These are phyloP conservation scores for Dichotomopilus funicola DNA, from an alignment of 2,329 filamentous ascomycete species.

Conservation along the genomic window DNA sequence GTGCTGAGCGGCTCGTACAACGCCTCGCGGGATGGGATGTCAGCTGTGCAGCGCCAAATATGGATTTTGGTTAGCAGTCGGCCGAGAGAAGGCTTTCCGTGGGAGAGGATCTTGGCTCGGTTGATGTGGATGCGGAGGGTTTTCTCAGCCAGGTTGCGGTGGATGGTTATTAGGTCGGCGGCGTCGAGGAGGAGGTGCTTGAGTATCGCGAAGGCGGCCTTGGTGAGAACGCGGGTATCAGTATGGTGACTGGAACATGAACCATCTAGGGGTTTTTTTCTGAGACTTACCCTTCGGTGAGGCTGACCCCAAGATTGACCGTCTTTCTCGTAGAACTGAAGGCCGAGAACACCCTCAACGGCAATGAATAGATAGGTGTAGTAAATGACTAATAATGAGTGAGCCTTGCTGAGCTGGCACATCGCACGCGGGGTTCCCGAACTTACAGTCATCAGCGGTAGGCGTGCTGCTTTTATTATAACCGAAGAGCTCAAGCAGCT, in stretches of 20 bases:
- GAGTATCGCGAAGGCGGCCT: slow-evolving; percentile 58
- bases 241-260: no score
- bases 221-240: background rate
- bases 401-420: no score
- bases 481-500: slow-evolving; percentile 39
- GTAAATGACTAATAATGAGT: background rate
- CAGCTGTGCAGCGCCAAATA: slow-evolving; percentile 57
- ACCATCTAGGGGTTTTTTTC: background rate
- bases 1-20: slow-evolving; percentile 53
- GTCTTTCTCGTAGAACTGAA: no score
- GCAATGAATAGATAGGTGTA: no score
- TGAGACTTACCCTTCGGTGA: slow-evolving; percentile 29
- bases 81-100: slow-evolving; percentile 53
- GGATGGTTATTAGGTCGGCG: slow-evolving; percentile 44
- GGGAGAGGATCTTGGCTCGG: slow-evolving; percentile 47
- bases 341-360: no score
- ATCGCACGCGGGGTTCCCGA: background rate
- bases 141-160: slow-evolving; percentile 37
- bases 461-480: slow-evolving; percentile 30
- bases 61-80: slow-evolving; percentile 53
- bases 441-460: slow-evolving; percentile 32
- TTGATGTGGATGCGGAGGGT: slow-evolving; percentile 50
- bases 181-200: slow-evolving; percentile 50
- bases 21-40: slow-evolving; percentile 43
- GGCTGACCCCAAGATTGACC: slow-evolving; percentile 15